Evolutionary conservation across 768 basidiomycete species (phyloP).

Genomic region (Gautieria morchelliformis): DNA sequence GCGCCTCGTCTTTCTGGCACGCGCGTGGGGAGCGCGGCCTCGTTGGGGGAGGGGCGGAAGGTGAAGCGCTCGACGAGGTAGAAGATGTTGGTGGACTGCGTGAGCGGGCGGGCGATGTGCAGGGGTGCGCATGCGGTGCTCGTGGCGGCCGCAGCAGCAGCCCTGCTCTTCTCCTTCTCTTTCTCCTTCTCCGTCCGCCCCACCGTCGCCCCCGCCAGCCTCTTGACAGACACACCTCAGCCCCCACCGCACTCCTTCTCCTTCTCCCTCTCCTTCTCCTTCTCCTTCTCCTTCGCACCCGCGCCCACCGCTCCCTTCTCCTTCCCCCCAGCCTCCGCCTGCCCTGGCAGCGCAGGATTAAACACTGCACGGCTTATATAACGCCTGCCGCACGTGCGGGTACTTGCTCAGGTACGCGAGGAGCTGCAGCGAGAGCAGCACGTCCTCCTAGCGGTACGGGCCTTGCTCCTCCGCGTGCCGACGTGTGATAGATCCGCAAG

Average conservation of each 20-base stretch:
- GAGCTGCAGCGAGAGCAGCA: constrained; percentile 81
- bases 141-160: constrained; percentile 6
- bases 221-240: background rate
- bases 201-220: background rate
- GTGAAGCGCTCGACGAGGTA: constrained; percentile 95
- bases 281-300: no score
- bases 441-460: constrained; percentile 90
- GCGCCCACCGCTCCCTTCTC: no score
- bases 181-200: constrained; percentile 11
- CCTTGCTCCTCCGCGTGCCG: constrained; percentile 31
- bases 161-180: no score
- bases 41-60: constrained; percentile 80
- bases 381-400: constrained; percentile 92
- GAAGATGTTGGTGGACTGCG: constrained; percentile 82
- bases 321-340: no score
- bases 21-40: constrained; percentile 74
- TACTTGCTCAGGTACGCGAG: constrained; percentile 97
- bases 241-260: background rate
- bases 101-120: constrained; percentile 16
- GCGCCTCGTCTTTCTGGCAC: constrained; percentile 82
- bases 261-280: no score
- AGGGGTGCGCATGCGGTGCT: constrained; percentile 7
- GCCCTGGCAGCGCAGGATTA: constrained; percentile 49
- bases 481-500: no score
- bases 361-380: constrained; percentile 87